Evolutionary conservation across 345 rosid species (phyloP).

Genomic region (Acer campestre): DNA sequence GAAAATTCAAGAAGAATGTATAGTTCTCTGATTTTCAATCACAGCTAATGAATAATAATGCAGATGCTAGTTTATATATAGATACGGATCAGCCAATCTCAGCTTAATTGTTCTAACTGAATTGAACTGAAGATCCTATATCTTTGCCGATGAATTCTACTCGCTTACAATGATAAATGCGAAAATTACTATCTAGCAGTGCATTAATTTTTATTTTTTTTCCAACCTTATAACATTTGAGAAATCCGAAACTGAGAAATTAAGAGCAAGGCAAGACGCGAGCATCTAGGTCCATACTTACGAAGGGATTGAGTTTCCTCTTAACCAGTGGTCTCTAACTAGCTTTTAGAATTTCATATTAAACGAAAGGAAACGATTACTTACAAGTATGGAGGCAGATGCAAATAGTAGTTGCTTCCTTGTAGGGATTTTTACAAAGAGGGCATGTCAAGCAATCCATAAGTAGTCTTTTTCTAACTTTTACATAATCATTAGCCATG

Average conservation of each 20-base stretch:
- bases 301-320: not conserved
- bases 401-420: slow-evolving; percentile 1
- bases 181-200: not conserved
- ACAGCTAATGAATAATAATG: not conserved
- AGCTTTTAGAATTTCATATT: not conserved
- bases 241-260: not conserved
- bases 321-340: not conserved
- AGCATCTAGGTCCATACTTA: not conserved
- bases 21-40: not conserved
- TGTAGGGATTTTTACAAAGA: not conserved
- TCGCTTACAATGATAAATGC: not conserved
- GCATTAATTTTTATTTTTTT: not conserved
- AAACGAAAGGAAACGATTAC: not conserved
- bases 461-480: not conserved
- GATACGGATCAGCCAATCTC: not conserved
- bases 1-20: not conserved
- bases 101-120: not conserved
- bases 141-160: too few relatives aligned
- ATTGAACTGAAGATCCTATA: too few relatives aligned
- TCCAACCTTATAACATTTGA: not conserved
- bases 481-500: slow-evolving; percentile 6
- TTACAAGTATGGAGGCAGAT: slow-evolving; percentile 10
- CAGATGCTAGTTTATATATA: not conserved
- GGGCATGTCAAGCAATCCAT: slow-evolving; percentile 8
- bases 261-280: not conserved